Evolutionary conservation across 2,329 filamentous ascomycete species (phyloP), one percentile per base, ranked within the genome.

Genomic region (Colletotrichum acutatum): DNA sequence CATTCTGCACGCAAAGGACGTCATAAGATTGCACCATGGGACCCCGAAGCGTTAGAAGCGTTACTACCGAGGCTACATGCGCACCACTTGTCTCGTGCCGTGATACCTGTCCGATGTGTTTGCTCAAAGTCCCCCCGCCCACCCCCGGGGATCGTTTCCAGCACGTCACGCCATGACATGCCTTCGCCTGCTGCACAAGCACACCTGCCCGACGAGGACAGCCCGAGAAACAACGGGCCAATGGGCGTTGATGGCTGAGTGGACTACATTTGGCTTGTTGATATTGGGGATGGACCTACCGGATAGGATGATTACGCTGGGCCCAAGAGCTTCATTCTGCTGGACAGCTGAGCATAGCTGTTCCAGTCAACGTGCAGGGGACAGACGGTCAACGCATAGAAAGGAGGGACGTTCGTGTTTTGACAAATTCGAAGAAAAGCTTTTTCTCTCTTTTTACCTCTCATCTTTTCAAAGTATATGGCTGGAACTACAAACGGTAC

Each of bases 121-220:
- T n/a, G 19, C 8, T 49, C 19, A 34, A 34, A 12, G 32, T 5
- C 11, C 32, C 32, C 9, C 32, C 7, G 2, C 30, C 6, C 28
- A 30, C 4, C 7, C 37, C 42, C 42, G 5, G 42, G 42, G 11
- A n/a, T 8, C 3, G 19, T n/a, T 42, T n/a, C 54, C 12, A 49
- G 56, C 56, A 16, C 57, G 56, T 67, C 42, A 42, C 32, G 42
- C n/a, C 37, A 46, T 12, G 60, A 53, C 65, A 46, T 26, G 9
- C 22, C 42, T 42, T 49, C 19, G 42, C 42, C 42, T n/a, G 14
- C 42, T 49, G 58, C 68, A 37, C 62, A 74, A 73, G 70, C 70
- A 73, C 42, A 49, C 59, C 63, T 74, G 70, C 72, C 72, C 65
- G 70, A 73, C 60, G 26, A 24, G 26, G 54, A 34, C 34, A 54